Base-by-base conservation (phyloP, 331 rosid genomes). In the Arachis monticola region DNA sequence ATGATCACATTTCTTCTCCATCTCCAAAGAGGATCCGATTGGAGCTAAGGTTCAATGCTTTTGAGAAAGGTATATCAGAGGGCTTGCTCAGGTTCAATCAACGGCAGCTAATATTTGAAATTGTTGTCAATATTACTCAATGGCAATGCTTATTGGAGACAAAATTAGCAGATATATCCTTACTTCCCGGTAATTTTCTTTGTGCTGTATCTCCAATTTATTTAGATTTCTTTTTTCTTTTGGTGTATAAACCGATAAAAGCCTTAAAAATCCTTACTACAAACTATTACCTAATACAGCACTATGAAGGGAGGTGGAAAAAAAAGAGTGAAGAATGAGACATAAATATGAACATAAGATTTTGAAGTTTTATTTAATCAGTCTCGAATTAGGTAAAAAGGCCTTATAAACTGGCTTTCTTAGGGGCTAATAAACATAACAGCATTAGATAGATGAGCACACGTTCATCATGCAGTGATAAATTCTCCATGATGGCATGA, bases 41-140 rank as follows among this genome's bases (percentile, higher is more conserved):
- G 27, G 59, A 53, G 30, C 30, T n/a, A 14, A 5, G 59, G 59
- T 53, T 53, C 8, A 53, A 53, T 13, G 31, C 59, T 53, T 13
- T 53, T 13, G 59, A 53, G 59, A 53, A 53, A 53, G 27, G 9
- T 53, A 91, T 88, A 88, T 81, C 87, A 86, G 89, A 73, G 96
- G 96, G 32, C 92, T 89, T 59, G 96, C 88, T 55, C 88, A 88
- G 81, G 89, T 91, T 35, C 87, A 80, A 63, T 91, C 96, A 1
- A 82, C 76, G 67, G 96, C 90, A 8, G 87, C 82, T 12, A 88
- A 84, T 83, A 90, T 92, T 70, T 64, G 86, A 64, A 89, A 89
- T 76, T 89, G 84, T 38, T 88, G 93, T 4, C 93, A 92, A 67
- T 92, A 90, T 56, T 91, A 92, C 77, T 88, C 93, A 31, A 86